Base-by-base conservation (phyloP, 495 filamentous ascomycete species). In the Symbiotaphrina buchneri region DNA sequence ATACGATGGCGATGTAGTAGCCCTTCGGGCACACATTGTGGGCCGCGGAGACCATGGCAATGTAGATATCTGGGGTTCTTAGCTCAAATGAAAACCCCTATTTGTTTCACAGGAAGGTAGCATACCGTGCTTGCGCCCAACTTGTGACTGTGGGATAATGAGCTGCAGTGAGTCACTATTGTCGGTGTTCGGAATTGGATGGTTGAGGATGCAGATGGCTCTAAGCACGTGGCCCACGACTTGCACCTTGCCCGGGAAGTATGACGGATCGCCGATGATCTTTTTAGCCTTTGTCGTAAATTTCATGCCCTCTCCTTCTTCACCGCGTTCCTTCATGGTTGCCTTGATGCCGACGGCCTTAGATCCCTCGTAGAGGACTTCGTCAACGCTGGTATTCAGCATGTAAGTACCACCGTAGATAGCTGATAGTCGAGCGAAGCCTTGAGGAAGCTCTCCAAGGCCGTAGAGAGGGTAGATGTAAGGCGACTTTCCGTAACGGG, bases 381-480 rank as follows among this genome's bases (percentile, higher is more conserved):
- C 85, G 39, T 94, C 74, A 27, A 99, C 64, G 32, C 62, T 68
- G 34, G 87, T 93, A 61, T 95, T 95, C 42, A 99, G 72, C 79
- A 95, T 95, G 56, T 99, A 95, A 11, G 87, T 95, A 41, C 90
- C 90, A 40, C 90, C 90, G 49, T 95, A 93, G 54, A 95, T 93
- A 45, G 87, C 87, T 7, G 83, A 92, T 21, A 95, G 63, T 47
- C 90, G 85, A 28, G 87, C 91, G 48, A 99, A 99, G 32, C 90
- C 85, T 60, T 99, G 90, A 17, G 87, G 87, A 21, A 99, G 70
- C 57, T 99, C 87, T 44, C 90, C 87, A 15, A 99, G 67, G 35
- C 87, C 87, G 53, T 99, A 94, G 8, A 94, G 74, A 13, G 87
- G 87, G 59, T 95, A 99, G 57, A 99, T 95, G 56, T 99, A 99